Conservation (phyloP, 345 rosid species). For the Syzygium grande region DNA sequence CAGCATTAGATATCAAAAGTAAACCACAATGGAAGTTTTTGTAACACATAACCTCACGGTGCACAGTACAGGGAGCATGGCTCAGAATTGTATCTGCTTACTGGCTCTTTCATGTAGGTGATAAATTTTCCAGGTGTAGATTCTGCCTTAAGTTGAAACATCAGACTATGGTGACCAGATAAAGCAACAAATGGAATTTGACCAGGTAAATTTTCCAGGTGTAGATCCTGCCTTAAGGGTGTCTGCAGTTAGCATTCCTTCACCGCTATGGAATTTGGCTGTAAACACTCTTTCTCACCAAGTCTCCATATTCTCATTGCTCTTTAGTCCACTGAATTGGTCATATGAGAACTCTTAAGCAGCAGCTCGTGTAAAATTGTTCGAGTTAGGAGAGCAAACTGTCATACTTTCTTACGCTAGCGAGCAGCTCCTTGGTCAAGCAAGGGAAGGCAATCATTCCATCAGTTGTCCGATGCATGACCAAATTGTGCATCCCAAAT, state of each 20-base stretch:
- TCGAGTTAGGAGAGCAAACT: neutral
- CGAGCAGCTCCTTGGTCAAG: neutral
- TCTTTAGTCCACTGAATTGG: neutral
- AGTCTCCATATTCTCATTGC: neutral
- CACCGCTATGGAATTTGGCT: neutral
- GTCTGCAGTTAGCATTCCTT: neutral
- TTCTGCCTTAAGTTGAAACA: too few species aligned
- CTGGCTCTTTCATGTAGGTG: too few species aligned
- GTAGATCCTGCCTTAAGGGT: too few species aligned
- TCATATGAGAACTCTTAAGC: neutral
- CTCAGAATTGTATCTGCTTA: too few species aligned
- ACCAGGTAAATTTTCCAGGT: too few species aligned
- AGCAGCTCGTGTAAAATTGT: neutral
- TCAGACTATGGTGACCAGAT: too few species aligned
- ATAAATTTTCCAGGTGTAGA: too few species aligned
- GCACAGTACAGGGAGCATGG: too few species aligned
- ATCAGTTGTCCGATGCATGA: neutral
- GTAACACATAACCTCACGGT: too few species aligned
- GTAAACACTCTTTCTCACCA: neutral
- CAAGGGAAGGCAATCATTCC: neutral
- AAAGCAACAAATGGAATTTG: too few species aligned
- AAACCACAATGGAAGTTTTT: too few species aligned
- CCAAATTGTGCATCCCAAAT: neutral
- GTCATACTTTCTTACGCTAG: neutral
- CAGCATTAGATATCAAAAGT: too few species aligned